Evolutionary conservation across 306 rosid genomes (phyloP), one percentile per base, ranked within the genome.

Genomic region (Mucuna pruriens): DNA sequence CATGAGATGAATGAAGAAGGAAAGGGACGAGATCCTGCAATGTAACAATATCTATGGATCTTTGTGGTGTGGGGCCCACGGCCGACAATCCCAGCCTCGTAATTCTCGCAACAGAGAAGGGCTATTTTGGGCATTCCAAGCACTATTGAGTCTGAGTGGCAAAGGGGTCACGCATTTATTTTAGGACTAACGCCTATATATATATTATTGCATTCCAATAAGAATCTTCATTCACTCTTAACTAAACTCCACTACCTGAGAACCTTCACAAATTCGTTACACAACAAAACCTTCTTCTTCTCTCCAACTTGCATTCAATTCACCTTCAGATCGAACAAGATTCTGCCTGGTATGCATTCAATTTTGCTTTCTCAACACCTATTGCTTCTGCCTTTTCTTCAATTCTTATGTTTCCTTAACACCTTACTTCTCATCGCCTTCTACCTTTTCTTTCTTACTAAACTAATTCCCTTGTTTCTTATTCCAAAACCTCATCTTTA

Each of bases 291-390:
- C 77, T 17, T 31, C 44, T 71, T 19, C 20, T 19, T 11, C 48
- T 25, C 33, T 52, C 34, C 23, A 38, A 57, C 57, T 57, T 13
- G 16, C 68, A 74, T 74, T 12, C 3, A 73, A 52, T 12, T 52
- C 5, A 12, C 48, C 33, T 34, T 73, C 66, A n/a, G 57, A 75
- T 17, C 69, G 6, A 58, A 42, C 40, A 73, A 66, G 65, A 54
- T 58, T 78, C 73, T 42, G 23, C 6, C 72, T 73, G 87, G 84
- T 84, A 72, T 15, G 63, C 65, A 64, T 15, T 77, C 65, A 64
- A 9, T 34, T 64, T 63, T 23, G 0, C 13, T 62, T 6, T 5
- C 36, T 58, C 22, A 22, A 2, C 16, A 22, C 7, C 3, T 0
- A 20, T 44, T 39, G 29, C 4, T 75, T 75, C 49, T 57, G 46